Conservation (phyloP, 1,284 basidiomycete genomes). For the Mycosarcoma maydis region DNA sequence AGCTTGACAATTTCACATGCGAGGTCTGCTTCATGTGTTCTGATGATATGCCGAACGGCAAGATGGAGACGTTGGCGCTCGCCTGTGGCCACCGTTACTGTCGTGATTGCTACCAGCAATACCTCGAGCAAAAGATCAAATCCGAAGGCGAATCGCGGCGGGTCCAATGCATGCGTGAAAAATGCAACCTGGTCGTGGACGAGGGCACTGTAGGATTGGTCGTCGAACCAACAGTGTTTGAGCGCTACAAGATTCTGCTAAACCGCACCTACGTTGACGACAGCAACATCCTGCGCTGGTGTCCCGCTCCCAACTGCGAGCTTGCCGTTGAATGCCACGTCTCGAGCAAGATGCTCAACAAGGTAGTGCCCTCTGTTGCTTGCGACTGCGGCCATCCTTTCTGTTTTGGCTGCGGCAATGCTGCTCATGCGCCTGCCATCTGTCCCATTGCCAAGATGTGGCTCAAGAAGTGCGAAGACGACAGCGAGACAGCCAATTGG, state of each 20-base stretch:
- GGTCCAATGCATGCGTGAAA: constrained; percentile 92
- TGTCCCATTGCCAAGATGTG: constrained; percentile 90
- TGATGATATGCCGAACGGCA: constrained; percentile 48
- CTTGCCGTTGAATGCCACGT: constrained; percentile 89
- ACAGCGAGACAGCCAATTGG: constrained; percentile 99
- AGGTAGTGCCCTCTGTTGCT: constrained; percentile 85
- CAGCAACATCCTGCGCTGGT: constrained; percentile 86
- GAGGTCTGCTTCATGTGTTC: constrained; percentile 60
- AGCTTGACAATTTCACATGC: constrained; percentile 58
- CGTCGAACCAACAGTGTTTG: constrained; percentile 66
- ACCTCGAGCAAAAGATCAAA: constrained; percentile 84
- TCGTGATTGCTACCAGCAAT: constrained; percentile 83
- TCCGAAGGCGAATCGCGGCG: constrained; percentile 84
- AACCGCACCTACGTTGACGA: constrained; percentile 90
- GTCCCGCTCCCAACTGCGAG: constrained; percentile 76
- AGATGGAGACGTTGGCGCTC: constrained; percentile 60
- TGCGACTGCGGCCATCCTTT: constrained; percentile 81
- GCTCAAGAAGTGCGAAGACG: constrained; percentile 96
- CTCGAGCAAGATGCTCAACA: constrained; percentile 72
- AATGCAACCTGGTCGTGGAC: constrained; percentile 79
- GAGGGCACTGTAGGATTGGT: constrained; percentile 60
- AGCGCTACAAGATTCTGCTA: constrained; percentile 80
- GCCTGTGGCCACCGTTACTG: constrained; percentile 65
- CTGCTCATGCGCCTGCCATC: constrained; percentile 88
- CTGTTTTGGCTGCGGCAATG: constrained; percentile 66